Percentiles rank a stretch among this genome's conserved stretches.
phyloP scores from a whole-genome alignment of 352 stramenopile genomes.

The Phytophthora quininea region DNA sequence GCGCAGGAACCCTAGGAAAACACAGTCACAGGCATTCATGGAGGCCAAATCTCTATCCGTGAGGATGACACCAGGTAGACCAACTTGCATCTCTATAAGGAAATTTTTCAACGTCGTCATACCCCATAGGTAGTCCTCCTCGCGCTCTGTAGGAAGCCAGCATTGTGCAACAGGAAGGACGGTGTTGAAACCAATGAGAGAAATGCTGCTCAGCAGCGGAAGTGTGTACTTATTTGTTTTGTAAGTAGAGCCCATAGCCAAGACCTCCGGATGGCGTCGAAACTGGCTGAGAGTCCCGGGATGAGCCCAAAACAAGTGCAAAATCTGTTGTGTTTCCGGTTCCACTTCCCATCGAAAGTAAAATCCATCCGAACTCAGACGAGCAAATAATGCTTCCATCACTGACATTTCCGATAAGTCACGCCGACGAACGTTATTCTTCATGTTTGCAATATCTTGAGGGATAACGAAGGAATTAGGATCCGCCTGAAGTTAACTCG shows the following conservation, averaged over 20 bases:
- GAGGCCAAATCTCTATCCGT: slow-evolving; percentile 10
- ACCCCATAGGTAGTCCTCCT: slow-evolving; percentile 13
- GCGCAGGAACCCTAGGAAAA: background rate
- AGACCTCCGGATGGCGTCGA: background rate
- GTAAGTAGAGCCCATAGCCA: slow-evolving; percentile 12
- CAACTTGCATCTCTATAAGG: slow-evolving; percentile 1
- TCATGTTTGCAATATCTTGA: slow-evolving; percentile 8
- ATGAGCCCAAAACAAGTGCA: slow-evolving; percentile 12
- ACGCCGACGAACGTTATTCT: background rate
- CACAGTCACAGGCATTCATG: slow-evolving; percentile 5
- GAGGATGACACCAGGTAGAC: background rate
- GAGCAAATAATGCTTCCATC: slow-evolving; percentile 8
- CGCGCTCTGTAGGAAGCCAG: slow-evolving; percentile 8
- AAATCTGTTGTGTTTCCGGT: too few species aligned
- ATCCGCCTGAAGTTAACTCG: slow-evolving; percentile 6
- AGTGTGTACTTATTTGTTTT: slow-evolving; percentile 19
- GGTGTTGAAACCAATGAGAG: slow-evolving; percentile 10
- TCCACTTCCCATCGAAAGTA: slow-evolving; percentile 9
- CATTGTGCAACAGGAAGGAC: slow-evolving; percentile 13
- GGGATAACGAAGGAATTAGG: slow-evolving; percentile 12
- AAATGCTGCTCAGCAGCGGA: slow-evolving; percentile 9
- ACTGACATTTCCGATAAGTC: slow-evolving; percentile 2
- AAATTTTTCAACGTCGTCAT: slow-evolving; percentile 3
- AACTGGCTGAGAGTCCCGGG: background rate
- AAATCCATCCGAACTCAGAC: slow-evolving; percentile 3